Base-by-base conservation (phyloP, 2,329 filamentous ascomycete genomes). In the Botrytis deweyae region DNA sequence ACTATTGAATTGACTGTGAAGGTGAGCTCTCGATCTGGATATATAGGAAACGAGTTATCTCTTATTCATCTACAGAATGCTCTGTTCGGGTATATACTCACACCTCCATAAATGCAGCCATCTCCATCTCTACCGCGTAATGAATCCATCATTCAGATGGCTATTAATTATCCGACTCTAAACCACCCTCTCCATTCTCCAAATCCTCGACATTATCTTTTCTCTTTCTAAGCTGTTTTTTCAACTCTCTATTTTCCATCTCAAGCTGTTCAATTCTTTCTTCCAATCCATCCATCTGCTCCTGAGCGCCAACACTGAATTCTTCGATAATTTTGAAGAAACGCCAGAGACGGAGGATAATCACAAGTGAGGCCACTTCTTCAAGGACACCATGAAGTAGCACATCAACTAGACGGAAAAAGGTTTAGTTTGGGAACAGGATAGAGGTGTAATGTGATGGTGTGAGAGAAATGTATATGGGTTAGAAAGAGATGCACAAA, bases 261-360 rank as follows among this genome's bases (percentile, higher is more conserved):
- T 88, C 86, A 14, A 91, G 81, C 40, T 84, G 81, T 67, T 86
- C 84, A 40, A 92, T 83, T 72, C 85, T 82, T 70, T 84, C 81
- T 76, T 88, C 84, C 58, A 92, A 81, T 16, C 85, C 85, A 75
- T 90, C 89, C 83, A 89, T 87, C 79, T 89, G 85, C 81, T 92
- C 90, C 52, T 87, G 83, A 1, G 89, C 89, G 14, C 89, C 89
- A 10, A 90, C 85, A 44, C 87, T 87, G 75, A 92, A 84, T 81
- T 93, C 91, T 78, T 93, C 89, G 10, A 91, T 88, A 70, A 92
- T 91, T 83, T 92, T 92, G 80, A 92, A 88, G 63, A 93, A 86
- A 25, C 91, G 86, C 88, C 90, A 92, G 5, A 93, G 83, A 71
- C 91, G 88, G 63, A 93, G 83, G 6, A 92, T 85, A 42, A 93